Conservation (phyloP, 257 asterid species). For the Gentiana straminea region DNA sequence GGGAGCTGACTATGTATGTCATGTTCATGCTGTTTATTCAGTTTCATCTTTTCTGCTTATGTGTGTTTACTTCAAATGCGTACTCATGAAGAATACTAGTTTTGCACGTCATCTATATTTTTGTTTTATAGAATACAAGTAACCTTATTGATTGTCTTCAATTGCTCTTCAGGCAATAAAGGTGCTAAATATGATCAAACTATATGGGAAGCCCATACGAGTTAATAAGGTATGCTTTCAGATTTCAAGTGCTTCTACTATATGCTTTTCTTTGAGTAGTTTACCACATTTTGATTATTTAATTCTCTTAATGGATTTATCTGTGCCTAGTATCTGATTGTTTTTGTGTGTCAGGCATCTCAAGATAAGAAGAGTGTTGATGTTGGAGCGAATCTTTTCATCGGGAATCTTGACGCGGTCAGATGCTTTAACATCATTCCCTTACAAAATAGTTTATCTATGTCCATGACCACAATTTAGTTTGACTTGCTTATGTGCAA, state of each 20-base stretch:
- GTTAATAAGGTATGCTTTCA: slow-evolving; percentile 64
- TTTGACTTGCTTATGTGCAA: background rate
- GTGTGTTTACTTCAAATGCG: background rate
- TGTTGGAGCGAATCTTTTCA: slow-evolving; percentile 94
- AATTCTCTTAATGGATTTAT: no score
- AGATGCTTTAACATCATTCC: slow-evolving; percentile 14
- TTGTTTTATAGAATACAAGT: background rate
- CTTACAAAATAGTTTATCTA: no score
- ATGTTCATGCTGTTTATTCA: slow-evolving; percentile 9
- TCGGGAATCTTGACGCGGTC: slow-evolving; percentile 97
- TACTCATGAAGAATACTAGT: no score
- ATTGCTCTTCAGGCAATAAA: slow-evolving; percentile 64
- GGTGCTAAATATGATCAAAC: slow-evolving; percentile 85
- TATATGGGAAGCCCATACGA: slow-evolving; percentile 80
- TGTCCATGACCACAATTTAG: background rate
- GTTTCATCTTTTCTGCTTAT: slow-evolving; percentile 4
- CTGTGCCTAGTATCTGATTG: no score
- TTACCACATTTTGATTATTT: no score
- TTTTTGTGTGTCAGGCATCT: slow-evolving; percentile 54
- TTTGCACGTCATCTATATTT: background rate
- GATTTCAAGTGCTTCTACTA: no score
- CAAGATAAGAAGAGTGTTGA: slow-evolving; percentile 95
- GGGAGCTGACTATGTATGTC: slow-evolving; percentile 89
- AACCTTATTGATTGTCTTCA: background rate
- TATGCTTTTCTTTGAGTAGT: no score